Conservation (phyloP, 805 yeast genomes). For the Isabelozyma gotoi region DNA sequence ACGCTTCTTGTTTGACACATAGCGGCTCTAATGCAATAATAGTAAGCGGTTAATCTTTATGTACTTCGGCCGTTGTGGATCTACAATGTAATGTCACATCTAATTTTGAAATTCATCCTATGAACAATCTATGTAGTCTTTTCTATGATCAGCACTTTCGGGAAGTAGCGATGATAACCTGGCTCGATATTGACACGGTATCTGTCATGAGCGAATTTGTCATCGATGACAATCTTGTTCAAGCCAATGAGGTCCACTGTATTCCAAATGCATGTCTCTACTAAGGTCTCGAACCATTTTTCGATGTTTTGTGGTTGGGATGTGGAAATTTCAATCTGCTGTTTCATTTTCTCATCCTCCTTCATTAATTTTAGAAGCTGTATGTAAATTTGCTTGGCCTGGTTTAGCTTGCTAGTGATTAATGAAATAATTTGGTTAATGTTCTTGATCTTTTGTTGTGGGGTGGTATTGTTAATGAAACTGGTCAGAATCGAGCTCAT, state of each 20-base stretch:
- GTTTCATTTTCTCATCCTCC: too few species aligned
- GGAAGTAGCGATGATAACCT: slow-evolving; percentile 26
- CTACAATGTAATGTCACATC: too few species aligned
- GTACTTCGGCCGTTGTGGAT: too few species aligned
- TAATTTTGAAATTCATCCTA: too few species aligned
- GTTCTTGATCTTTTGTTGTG: slow-evolving; percentile 3
- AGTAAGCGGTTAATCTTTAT: too few species aligned
- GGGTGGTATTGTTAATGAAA: slow-evolving; percentile 3
- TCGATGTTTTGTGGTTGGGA: slow-evolving; percentile 4
- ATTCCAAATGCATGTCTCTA: slow-evolving; percentile 14
- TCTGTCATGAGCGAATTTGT: not conserved
- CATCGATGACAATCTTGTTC: slow-evolving; percentile 5
- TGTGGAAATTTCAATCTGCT: too few species aligned
- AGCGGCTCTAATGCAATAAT: too few species aligned
- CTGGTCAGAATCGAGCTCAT: slow-evolving; percentile 11
- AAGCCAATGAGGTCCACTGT: slow-evolving; percentile 12
- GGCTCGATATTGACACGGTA: slow-evolving; percentile 7
- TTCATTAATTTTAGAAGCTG: slow-evolving; percentile 1
- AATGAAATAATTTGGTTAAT: slow-evolving; percentile 6
- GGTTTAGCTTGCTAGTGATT: slow-evolving; percentile 3
- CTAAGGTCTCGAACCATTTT: slow-evolving; percentile 18
- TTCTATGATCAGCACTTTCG: slow-evolving; percentile 11
- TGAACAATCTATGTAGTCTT: too few species aligned
- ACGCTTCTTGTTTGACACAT: too few species aligned
- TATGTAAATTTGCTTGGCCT: slow-evolving; percentile 5